Conservation (phyloP, 768 basidiomycete genomes). For the Kockovaella imperatae region DNA sequence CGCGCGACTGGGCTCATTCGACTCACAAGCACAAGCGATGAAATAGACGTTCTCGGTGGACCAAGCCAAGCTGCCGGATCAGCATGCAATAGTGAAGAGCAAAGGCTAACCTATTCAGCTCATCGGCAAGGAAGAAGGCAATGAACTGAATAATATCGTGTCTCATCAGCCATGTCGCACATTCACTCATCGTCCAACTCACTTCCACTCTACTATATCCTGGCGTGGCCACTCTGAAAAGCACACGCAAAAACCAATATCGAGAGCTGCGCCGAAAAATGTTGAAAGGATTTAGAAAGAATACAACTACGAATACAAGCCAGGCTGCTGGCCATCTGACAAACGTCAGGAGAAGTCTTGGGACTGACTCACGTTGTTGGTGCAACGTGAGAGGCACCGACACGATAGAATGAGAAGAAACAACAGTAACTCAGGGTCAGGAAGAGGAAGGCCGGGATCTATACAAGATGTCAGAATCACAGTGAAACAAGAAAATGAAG, state of each 20-base stretch:
- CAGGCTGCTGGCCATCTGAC: slow-evolving; percentile 52
- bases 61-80: slow-evolving; percentile 62
- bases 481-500: neutral
- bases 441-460: slow-evolving; percentile 78
- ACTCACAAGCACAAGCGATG: slow-evolving; percentile 56
- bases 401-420: slow-evolving; percentile 68
- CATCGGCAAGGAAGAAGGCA: slow-evolving; percentile 49
- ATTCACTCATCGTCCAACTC: slow-evolving; percentile 16
- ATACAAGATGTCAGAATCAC: neutral
- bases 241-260: slow-evolving; percentile 68
- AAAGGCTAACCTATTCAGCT: slow-evolving; percentile 31
- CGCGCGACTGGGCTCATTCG: too few species aligned
- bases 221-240: slow-evolving; percentile 59
- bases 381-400: slow-evolving; percentile 53
- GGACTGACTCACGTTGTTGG: slow-evolving; percentile 54
- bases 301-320: slow-evolving; percentile 56
- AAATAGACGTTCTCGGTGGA: slow-evolving; percentile 65
- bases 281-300: slow-evolving; percentile 71
- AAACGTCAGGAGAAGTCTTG: neutral
- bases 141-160: slow-evolving; percentile 45
- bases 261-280: slow-evolving; percentile 58
- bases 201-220: slow-evolving; percentile 72
- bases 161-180: too few species aligned
- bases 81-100: neutral
- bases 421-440: slow-evolving; percentile 67